Conservation (phyloP, 495 filamentous ascomycete species). For the Hyphodiscus hymeniophilus region DNA sequence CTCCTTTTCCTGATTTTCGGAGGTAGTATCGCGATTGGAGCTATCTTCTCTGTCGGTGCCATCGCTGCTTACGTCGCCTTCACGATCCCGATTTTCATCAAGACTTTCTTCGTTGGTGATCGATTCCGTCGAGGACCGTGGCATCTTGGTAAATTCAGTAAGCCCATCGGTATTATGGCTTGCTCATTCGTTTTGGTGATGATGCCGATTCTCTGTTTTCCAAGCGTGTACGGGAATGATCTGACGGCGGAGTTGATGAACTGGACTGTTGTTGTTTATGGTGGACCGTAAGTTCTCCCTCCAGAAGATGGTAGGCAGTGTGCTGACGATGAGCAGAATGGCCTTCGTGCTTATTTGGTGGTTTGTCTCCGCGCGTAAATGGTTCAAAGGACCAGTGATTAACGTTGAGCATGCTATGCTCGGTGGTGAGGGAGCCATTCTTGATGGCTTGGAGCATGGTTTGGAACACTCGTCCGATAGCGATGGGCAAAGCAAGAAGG, state of each 20-base stretch:
- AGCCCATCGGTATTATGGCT: constrained; percentile 52
- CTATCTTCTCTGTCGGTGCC: constrained; percentile 69
- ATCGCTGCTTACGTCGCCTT: constrained; percentile 71
- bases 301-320: neutral
- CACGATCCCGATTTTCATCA: constrained; percentile 65
- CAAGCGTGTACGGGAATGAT: constrained; percentile 48
- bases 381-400: constrained; percentile 68
- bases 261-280: constrained; percentile 71
- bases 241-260: constrained; percentile 57
- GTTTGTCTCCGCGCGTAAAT: constrained; percentile 56
- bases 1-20: constrained; percentile 64
- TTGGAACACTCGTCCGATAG: neutral
- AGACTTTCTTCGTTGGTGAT: constrained; percentile 64
- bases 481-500: neutral
- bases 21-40: constrained; percentile 57
- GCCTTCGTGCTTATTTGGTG: constrained; percentile 58
- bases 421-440: neutral
- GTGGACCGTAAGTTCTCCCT: constrained; percentile 37
- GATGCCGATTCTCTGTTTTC: constrained; percentile 69
- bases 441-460: neutral
- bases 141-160: constrained; percentile 58
- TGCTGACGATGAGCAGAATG: constrained; percentile 36
- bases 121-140: constrained; percentile 65
- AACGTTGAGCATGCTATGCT: constrained; percentile 40
- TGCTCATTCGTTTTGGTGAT: constrained; percentile 60